Base-by-base conservation (phyloP, 2,329 filamentous ascomycete species). In the Bimuria novae-zelandiae region DNA sequence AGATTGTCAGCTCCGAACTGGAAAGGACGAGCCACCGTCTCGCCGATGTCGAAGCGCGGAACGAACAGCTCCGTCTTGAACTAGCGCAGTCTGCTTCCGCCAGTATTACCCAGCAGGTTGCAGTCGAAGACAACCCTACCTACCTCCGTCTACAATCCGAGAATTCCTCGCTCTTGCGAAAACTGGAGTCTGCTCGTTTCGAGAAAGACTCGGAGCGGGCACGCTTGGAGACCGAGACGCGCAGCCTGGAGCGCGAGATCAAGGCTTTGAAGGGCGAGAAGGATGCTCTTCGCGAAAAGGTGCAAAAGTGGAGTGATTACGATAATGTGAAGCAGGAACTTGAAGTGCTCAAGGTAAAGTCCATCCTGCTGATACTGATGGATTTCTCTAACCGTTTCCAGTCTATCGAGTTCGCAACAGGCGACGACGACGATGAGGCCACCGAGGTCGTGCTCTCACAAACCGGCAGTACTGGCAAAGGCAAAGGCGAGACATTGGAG, bases 291-390 rank as follows among this genome's bases (percentile, higher is more conserved):
- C 90, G 88, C 68, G 79, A 81, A 32, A 96, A 94, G 76, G 84
- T 97, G 3, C 86, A 91, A 58, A 95, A 89, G 70, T 95, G 90
- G 86, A 85, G 85, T 61, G 94, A 99, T 72, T 99, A 99, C 71
- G 92, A 97, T 29, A 93, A 97, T 54, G 85, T 99, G 42, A 97
- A 94, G 76, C 90, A 95, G 60, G 95, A 99, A 74, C 82, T 99
- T 3, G 93, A 97, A 67, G 92, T 97, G 56, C 84, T 99, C 55
- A 96, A 96, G 72, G 82, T 82, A 68, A 53, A 68, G 60, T 3
- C n/a, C 44, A 6, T 42, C 3, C 25, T 11, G 3, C 3, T 16
- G 12, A 1, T 4, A 4, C 8, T 7, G 2, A 16, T 2, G 1
- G 11, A 11, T 11, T 19, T 25, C 44, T 19, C 61, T 69, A 41